phyloP scores from a whole-genome alignment of 768 basidiomycete species.

The Suillus subaureus region DNA sequence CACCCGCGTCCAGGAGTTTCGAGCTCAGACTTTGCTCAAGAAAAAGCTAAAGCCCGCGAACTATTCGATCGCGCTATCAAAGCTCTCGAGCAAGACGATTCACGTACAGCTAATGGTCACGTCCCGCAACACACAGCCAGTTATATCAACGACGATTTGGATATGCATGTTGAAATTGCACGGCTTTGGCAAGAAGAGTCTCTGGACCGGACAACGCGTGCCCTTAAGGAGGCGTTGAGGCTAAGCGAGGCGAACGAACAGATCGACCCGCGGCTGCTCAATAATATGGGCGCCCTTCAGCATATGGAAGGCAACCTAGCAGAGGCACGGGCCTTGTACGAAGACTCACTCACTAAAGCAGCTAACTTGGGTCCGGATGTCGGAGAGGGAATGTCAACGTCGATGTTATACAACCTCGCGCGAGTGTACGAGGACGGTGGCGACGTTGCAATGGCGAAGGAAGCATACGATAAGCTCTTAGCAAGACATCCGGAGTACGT shows the following conservation, averaged over 20 bases:
- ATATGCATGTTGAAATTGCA: slow-evolving; percentile 91
- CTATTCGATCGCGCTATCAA: slow-evolving; percentile 78
- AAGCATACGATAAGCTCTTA: slow-evolving; percentile 86
- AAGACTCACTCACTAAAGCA: slow-evolving; percentile 68
- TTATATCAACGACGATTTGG: slow-evolving; percentile 72
- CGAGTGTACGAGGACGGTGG: slow-evolving; percentile 88
- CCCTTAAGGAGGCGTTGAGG: slow-evolving; percentile 72
- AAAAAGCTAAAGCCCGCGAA: slow-evolving; percentile 74
- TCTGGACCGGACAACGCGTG: slow-evolving; percentile 69
- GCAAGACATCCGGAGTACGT: slow-evolving; percentile 94
- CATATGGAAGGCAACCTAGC: slow-evolving; percentile 65
- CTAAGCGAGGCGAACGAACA: slow-evolving; percentile 55
- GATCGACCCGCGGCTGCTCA: slow-evolving; percentile 69
- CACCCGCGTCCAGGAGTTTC: slow-evolving; percentile 80
- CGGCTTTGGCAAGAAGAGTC: slow-evolving; percentile 85
- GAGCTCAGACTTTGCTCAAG: slow-evolving; percentile 68
- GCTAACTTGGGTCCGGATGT: slow-evolving; percentile 45
- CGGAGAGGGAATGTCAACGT: slow-evolving; percentile 75
- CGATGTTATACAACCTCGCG: slow-evolving; percentile 89
- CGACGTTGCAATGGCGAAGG: slow-evolving; percentile 70
- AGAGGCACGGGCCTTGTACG: slow-evolving; percentile 68
- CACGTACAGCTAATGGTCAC: slow-evolving; percentile 40
- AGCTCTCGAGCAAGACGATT: slow-evolving; percentile 65
- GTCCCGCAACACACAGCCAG: slow-evolving; percentile 42
- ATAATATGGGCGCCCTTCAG: slow-evolving; percentile 77